A percentile compares a stretch with the other conserved stretches of the same genome.
Conservation (phyloP, 805 yeast genomes). For the Yamadazyma endophytica region DNA sequence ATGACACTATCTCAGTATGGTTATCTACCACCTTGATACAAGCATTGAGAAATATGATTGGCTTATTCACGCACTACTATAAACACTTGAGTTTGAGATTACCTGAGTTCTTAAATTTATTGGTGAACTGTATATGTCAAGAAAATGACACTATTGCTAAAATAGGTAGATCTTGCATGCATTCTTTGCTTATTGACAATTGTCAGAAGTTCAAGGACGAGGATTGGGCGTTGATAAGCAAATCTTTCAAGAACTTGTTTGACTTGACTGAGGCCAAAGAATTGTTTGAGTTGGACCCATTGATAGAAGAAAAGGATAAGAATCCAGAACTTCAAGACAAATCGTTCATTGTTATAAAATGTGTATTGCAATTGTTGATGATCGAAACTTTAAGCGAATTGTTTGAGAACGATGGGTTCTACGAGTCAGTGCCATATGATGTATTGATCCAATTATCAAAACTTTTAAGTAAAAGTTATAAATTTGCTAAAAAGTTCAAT, state of each 20-base stretch:
- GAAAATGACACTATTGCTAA: conserved; percentile 95
- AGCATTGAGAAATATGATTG: conserved; percentile 84
- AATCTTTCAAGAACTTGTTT: conserved; percentile 65
- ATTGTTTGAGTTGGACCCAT: conserved; percentile 62
- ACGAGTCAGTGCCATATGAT: conserved; percentile 61
- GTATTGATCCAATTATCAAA: conserved; percentile 58
- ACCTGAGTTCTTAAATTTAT: conserved; percentile 70
- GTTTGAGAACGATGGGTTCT: conserved; percentile 66
- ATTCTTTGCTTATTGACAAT: conserved; percentile 75
- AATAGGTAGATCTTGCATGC: conserved; percentile 87
- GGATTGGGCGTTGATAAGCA: conserved; percentile 75
- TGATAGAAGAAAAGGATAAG: conserved; percentile 10
- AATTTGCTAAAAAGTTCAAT: conserved; percentile 83
- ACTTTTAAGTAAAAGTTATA: conserved; percentile 64
- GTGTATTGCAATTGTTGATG: conserved; percentile 84
- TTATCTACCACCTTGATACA: conserved; percentile 93
- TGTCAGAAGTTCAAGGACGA: conserved; percentile 52
- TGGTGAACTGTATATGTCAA: conserved; percentile 89
- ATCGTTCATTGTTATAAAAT: conserved; percentile 81
- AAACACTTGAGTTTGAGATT: conserved; percentile 69
- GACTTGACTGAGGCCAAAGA: conserved; percentile 83
- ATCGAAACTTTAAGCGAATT: conserved; percentile 83
- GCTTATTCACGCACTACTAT: conserved; percentile 78
- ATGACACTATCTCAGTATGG: conserved; percentile 93
- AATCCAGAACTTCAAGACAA: conserved; percentile 44